A percentile compares a stretch with the other conserved stretches of the same genome.
These are phyloP conservation scores for Trypanosoma brucei DNA, from an alignment of 208 protist species.

Conservation along the genomic window DNA sequence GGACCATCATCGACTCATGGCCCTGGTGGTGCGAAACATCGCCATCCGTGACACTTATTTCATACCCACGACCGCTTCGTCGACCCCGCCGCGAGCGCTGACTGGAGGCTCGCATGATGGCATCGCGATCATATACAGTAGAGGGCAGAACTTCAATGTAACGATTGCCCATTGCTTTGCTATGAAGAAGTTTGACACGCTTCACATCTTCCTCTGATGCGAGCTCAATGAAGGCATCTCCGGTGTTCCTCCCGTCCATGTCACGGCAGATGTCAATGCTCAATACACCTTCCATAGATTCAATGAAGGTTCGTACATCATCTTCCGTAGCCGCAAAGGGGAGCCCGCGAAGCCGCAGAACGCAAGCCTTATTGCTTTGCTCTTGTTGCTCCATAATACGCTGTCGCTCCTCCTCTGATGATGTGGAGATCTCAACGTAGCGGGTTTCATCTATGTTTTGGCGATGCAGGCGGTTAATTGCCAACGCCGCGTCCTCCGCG, in stretches of 20 bases:
- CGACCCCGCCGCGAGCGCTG: constrained; percentile 20
- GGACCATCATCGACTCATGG: constrained; percentile 12
- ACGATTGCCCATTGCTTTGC: constrained; percentile 45
- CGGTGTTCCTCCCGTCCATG: constrained; percentile 38
- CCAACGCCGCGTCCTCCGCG: constrained; percentile 26
- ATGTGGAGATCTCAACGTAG: constrained; percentile 32
- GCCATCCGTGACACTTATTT: background rate
- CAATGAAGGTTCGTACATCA: constrained; percentile 52
- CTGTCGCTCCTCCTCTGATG: constrained; percentile 26
- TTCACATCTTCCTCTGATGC: constrained; percentile 24
- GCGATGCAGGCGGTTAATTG: constrained; percentile 30
- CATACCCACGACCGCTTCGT: background rate
- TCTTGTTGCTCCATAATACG: constrained; percentile 16
- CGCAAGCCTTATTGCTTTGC: constrained; percentile 24
- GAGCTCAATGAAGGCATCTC: constrained; percentile 72
- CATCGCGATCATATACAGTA: constrained; percentile 40
- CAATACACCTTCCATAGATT: constrained; percentile 24
- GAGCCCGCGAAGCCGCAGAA: constrained; percentile 66
- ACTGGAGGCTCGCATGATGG: constrained; percentile 36
- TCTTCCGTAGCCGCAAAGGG: constrained; percentile 49
- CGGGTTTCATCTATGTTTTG: constrained; percentile 34
- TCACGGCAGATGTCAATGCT: constrained; percentile 44
- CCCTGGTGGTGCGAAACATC: background rate
- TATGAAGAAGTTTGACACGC: constrained; percentile 29
- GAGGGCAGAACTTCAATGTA: constrained; percentile 62